phyloP scores from a whole-genome alignment of 306 rosid species.

The Begonia loranthoides region DNA sequence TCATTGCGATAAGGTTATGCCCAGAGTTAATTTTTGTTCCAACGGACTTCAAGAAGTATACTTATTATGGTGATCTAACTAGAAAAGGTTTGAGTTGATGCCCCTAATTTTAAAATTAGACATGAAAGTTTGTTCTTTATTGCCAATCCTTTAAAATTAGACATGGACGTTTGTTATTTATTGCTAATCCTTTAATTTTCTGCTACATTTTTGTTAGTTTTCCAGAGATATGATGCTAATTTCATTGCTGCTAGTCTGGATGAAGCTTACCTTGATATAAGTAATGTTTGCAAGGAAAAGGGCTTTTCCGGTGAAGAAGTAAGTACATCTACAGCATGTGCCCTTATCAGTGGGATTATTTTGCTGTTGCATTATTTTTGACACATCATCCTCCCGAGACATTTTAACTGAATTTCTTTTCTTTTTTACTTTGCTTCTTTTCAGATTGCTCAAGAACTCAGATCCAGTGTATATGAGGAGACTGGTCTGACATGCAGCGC shows the following conservation, averaged over 20 bases:
- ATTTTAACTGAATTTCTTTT: conserved; percentile 10
- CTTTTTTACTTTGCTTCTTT: conserved; percentile 8
- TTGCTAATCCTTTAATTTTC: conserved; percentile 7
- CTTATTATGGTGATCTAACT: conserved; percentile 52
- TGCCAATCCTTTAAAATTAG: conserved; percentile 3
- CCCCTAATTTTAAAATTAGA: conserved; percentile 8
- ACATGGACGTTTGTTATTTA: conserved; percentile 4
- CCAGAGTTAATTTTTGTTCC: conserved; percentile 79
- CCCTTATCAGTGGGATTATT: neutral
- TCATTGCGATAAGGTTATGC: conserved; percentile 77
- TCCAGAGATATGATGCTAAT: conserved; percentile 65
- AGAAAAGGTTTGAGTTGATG: conserved; percentile 47
- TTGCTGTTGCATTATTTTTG: no score
- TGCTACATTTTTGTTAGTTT: conserved; percentile 34
- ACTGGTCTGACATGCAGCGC: conserved; percentile 95
- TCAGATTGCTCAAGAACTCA: conserved; percentile 74
- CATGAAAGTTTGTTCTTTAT: neutral
- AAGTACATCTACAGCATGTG: conserved; percentile 6
- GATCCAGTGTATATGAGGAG: conserved; percentile 54
- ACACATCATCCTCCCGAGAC: neutral
- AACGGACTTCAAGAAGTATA: conserved; percentile 69
- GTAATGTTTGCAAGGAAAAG: conserved; percentile 67
- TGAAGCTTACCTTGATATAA: conserved; percentile 89
- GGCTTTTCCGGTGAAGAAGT: conserved; percentile 52
- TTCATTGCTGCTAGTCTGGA: conserved; percentile 84